A percentile compares a stretch with the other conserved stretches of the same genome.
Evolutionary conservation across 768 basidiomycete genomes (phyloP).

Genomic region (Lactifluus pinguis): DNA sequence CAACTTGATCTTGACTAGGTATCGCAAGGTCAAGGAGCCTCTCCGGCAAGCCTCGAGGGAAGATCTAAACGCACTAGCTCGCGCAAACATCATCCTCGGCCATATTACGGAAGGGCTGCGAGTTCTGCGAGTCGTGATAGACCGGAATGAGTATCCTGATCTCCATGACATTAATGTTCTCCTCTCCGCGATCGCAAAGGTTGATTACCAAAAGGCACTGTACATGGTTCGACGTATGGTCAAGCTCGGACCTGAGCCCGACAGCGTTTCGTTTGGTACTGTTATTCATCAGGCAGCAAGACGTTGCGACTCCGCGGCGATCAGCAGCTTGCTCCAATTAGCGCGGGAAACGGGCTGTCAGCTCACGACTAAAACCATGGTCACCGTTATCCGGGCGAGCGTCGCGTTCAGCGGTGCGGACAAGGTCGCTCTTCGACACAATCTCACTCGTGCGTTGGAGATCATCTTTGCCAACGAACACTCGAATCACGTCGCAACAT

Average conservation of each 20-base stretch:
- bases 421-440: constrained; percentile 23
- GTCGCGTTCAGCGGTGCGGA: constrained; percentile 22
- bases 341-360: constrained; percentile 31
- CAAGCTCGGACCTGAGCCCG: constrained; percentile 38
- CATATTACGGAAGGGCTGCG: constrained; percentile 38
- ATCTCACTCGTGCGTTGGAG: constrained; percentile 35
- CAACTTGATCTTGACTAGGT: constrained; percentile 37
- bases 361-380: constrained; percentile 42
- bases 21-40: constrained; percentile 36
- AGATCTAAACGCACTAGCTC: constrained; percentile 50
- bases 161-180: constrained; percentile 56
- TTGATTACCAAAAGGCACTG: constrained; percentile 39
- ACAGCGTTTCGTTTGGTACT: constrained; percentile 49
- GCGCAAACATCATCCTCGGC: constrained; percentile 52
- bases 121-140: constrained; percentile 37
- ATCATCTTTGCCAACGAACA: constrained; percentile 34
- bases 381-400: constrained; percentile 15
- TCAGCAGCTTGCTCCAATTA: constrained; percentile 33
- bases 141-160: constrained; percentile 48
- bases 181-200: constrained; percentile 43
- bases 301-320: constrained; percentile 37
- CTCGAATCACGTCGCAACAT: constrained; percentile 31
- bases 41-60: constrained; percentile 39
- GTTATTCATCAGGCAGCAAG: constrained; percentile 49
- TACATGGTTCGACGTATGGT: constrained; percentile 45